Evolutionary conservation across 345 rosid genomes (phyloP), one percentile per base, ranked within the genome.

Genomic region (Salix dunnii): DNA sequence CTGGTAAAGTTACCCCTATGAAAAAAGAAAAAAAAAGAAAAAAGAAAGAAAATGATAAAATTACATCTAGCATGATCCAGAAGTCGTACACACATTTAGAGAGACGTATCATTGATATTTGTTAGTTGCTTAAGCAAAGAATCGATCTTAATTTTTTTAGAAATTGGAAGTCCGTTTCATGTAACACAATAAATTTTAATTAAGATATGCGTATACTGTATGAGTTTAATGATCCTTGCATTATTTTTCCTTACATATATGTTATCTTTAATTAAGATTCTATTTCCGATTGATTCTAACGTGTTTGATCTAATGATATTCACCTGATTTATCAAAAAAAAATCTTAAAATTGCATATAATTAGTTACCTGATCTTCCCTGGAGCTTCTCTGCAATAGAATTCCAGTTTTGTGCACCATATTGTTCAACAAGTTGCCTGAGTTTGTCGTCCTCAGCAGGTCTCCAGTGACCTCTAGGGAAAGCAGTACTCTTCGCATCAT

Each of bases 381-480:
- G 80, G 61, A 81, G 80, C 71, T 81, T 81, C n/a, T 77, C 78
- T 23, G 84, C 80, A 21, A 81, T 77, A 70, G 80, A 77, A 66
- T 81, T 81, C 84, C 84, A 81, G 61, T 81, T 81, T 42, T 81
- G 84, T 12, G 84, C 75, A 69, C 84, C 84, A 20, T 72, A 81
- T 73, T 81, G 74, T n/a, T 81, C 78, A 9, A 81, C 84, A 62
- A 81, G 78, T 51, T 77, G 84, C 78, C 72, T 49, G 36, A 81
- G 84, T 51, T 73, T 77, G n/a, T 81, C 80, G 64, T 81, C 84
- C 46, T 81, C 84, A 40, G 84, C 84, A 2, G 84, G 84, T 36
- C 84, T 74, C 84, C 84, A 81, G 38, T 81, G 84, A 40, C 84
- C 84, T 77, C 84, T 68, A 27, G 84, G 80, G 65, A 74, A 81